Evolutionary conservation across 2,329 filamentous ascomycete genomes (phyloP).

Genomic region (Diaporthe velutina): DNA sequence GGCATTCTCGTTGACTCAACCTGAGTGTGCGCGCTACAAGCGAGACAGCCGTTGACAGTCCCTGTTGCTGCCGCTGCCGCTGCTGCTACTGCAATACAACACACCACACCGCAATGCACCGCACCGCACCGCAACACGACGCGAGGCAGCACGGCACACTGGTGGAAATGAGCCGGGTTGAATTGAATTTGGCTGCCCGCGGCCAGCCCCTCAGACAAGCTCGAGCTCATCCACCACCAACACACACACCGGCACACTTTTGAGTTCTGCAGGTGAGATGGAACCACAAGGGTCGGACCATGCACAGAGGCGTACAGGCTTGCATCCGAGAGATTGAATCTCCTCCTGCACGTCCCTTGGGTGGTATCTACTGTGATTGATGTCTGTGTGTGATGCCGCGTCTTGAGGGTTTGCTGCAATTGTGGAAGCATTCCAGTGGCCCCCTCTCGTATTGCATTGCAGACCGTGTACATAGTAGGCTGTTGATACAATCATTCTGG

Average conservation of each 20-base stretch:
- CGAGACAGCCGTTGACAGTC: conserved; percentile 12
- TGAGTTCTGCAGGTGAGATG: conserved; percentile 31
- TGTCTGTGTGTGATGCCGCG: conserved; percentile 11
- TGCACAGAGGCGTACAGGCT: background rate
- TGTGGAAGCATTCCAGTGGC: background rate
- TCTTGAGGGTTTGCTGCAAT: background rate
- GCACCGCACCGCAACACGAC: background rate
- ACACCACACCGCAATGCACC: background rate
- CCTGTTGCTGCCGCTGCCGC: background rate
- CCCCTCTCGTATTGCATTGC: background rate
- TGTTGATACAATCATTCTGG: background rate
- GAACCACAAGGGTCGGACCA: conserved; percentile 16
- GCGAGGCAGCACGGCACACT: conserved; percentile 14
- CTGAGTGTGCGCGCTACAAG: background rate
- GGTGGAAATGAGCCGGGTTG: conserved; percentile 26
- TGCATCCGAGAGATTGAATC: conserved; percentile 21
- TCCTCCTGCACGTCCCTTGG: conserved; percentile 12
- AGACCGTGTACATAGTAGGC: background rate
- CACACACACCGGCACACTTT: conserved; percentile 16
- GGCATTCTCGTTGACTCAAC: background rate
- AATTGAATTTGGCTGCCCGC: conserved; percentile 27
- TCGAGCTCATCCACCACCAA: conserved; percentile 8
- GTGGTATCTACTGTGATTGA: conserved; percentile 16
- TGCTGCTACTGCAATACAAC: conserved; percentile 3
- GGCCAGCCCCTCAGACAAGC: conserved; percentile 23